Evolutionary conservation across 2,329 filamentous ascomycete genomes (phyloP), one percentile per base, ranked within the genome.

Genomic region (Monilinia laxa): DNA sequence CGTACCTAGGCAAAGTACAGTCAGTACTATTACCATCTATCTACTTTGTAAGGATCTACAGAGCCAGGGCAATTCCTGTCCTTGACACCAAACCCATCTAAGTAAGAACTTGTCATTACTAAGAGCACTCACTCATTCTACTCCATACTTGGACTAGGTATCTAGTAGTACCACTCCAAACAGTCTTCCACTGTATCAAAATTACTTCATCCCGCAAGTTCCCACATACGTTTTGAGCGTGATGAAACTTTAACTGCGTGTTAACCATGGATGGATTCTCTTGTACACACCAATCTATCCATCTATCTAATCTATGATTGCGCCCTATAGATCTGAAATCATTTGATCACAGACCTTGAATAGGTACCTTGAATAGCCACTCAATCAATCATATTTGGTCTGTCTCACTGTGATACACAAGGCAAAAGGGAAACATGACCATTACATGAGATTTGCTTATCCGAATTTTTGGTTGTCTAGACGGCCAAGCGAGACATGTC

Each of bases 401-500:
- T 55, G 53, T 55, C 53, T 55, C 31, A 55, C 31, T 35, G 18
- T 55, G 31, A 38, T 51, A 60, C 28, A 14, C 2, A n/a, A 16
- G 25, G 40, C 11, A 18, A 42, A 54, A 6, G 31, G 38, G 28
- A 35, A 49, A 60, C 42, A 7, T 35, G 31, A 23, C 42, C 20
- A 23, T 35, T 23, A 9, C 42, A 9, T 5, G 28, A 4, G 10
- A 49, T 49, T 35, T 59, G 9, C 47, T 59, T 49, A 35, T 35
- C 45, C 18, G 45, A 7, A 20, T 42, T 9, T 16, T 35, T 60
- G 28, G 57, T 25, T 60, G 57, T 60, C 58, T 51, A 51, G 57
- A 60, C 58, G 58, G 58, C 28, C 12, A 60, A 60, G 20, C 20
- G 58, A 60, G 58, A 38, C 40, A 38, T 35, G 55, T 65, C 51